Evolutionary conservation across 176 grass and related monocot species (phyloP).

Genomic region (Eremochloa ophiuroides): DNA sequence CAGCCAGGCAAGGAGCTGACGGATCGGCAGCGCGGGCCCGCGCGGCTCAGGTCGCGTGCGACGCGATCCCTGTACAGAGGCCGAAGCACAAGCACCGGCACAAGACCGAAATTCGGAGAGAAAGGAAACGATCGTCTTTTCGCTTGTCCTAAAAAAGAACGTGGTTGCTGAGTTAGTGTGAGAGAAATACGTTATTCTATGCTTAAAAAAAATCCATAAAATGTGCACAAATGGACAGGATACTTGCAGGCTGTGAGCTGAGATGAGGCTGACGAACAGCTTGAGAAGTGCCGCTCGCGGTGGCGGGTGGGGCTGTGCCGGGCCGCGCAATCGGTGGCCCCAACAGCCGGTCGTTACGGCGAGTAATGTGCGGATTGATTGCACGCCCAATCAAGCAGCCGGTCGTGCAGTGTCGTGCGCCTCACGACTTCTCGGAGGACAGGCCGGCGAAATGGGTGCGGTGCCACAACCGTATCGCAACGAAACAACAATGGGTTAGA

Average conservation of each 20-base stretch:
- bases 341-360: conserved; percentile 7
- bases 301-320: background rate
- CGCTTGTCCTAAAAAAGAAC: no score
- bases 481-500: background rate
- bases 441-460: background rate
- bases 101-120: no score
- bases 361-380: background rate
- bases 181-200: no score
- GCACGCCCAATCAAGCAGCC: background rate
- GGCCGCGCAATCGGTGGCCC: background rate
- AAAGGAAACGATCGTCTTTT: no score
- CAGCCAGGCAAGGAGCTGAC: background rate
- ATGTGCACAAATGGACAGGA: no score
- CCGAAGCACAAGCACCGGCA: no score
- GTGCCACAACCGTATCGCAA: background rate
- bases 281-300: background rate
- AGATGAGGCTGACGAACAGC: no score
- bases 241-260: no score
- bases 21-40: background rate
- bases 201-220: no score
- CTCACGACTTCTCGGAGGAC: background rate
- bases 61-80: no score
- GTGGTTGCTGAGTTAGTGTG: no score
- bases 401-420: conserved; percentile 15
- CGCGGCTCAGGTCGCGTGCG: background rate